phyloP scores from a whole-genome alignment of 768 basidiomycete genomes.

The Amylocystis lapponica region DNA sequence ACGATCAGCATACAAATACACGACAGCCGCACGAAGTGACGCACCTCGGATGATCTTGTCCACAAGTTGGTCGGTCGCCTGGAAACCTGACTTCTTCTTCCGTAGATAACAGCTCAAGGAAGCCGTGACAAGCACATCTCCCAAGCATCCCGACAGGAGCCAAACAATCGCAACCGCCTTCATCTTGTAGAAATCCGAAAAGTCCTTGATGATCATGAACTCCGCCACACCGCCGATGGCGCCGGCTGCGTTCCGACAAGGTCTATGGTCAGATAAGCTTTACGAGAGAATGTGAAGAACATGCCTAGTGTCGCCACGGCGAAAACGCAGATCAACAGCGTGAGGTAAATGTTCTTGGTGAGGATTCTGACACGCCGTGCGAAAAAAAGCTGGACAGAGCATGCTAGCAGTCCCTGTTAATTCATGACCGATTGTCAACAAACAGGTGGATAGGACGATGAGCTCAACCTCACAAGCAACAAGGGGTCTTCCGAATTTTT shows the following conservation, averaged over 20 bases:
- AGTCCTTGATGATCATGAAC: background rate
- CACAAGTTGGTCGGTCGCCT: background rate
- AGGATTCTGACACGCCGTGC: conserved; percentile 1
- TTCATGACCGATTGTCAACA: background rate
- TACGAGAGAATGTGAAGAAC: background rate
- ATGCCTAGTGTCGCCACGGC: background rate
- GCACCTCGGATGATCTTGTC: background rate
- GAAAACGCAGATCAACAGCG: background rate
- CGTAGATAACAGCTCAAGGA: background rate
- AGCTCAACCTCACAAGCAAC: no score
- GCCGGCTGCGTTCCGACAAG: background rate
- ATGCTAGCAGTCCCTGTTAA: background rate
- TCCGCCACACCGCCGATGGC: background rate
- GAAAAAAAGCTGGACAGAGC: conserved; percentile 1
- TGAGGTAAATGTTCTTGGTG: background rate
- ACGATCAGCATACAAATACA: no score
- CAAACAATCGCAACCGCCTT: background rate
- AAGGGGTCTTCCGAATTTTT: no score
- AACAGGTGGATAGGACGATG: background rate
- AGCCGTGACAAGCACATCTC: background rate
- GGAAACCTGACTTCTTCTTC: conserved; percentile 1
- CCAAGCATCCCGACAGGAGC: background rate
- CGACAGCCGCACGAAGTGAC: no score
- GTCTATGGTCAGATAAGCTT: background rate
- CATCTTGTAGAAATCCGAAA: background rate